Base-by-base conservation (phyloP, 1,139 yeast species). In the Geotrichum siamense region DNA sequence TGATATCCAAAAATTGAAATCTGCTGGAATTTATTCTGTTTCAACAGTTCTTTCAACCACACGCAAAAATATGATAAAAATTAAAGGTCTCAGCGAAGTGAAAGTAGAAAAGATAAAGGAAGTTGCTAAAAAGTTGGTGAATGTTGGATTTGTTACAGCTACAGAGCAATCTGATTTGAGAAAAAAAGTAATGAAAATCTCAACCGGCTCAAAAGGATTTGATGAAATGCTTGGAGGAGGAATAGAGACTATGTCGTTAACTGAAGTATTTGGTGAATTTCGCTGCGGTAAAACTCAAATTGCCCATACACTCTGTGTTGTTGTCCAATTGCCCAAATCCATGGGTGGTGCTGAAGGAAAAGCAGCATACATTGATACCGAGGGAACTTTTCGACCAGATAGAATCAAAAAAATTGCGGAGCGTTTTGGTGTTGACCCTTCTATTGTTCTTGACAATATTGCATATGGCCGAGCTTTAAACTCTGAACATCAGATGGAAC, bases 311-410 rank as follows among this genome's bases (percentile, higher is more conserved):
- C 57, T 76, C 40, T 76, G 82, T 57, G 79, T 76, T 2, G 71
- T 80, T 1, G 67, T 79, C 2, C 82, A 76, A 53, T 56, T 76
- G 35, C 78, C 80, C 5, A 68, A 60, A 44, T 65, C 63, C 3
- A 58, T 71, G 62, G 81, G 81, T 3, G 82, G 82, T 2, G 79
- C 72, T 1, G 80, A 75, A 54, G 82, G 82, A 0, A 75, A 75
- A 59, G 79, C 74, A 1, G 80, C 79, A 1, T 76, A 68, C 51
- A 72, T 76, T 49, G 82, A 75, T 52, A 75, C 80, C 0, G 81
- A 76, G 55, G 82, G 80, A 3, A 75, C 56, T 1, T 53, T 53
- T 39, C 49, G 56, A 5, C 56, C 56, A 3, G 56, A 53, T 34
- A 66, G 82, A 57, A 74, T 76, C 43, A 65, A 62, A 46, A 68